These are phyloP conservation scores for Haplosporangium sp. DNA, from an alignment of 371 early-diverging fungal species.

Conservation along the genomic window DNA sequence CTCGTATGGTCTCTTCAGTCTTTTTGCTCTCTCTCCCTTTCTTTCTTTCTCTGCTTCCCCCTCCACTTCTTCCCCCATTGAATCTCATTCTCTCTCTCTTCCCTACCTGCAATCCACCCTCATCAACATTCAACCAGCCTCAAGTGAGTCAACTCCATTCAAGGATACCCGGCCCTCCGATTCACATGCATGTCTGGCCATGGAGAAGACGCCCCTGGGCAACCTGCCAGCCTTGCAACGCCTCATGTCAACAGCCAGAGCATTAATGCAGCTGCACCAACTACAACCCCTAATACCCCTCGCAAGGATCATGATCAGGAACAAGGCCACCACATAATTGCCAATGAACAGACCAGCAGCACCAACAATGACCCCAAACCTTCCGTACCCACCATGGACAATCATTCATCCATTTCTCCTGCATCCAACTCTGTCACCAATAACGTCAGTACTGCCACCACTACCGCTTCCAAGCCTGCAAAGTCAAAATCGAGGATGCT, in stretches of 20 bases:
- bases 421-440: slow-evolving; percentile 8
- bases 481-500: slow-evolving; percentile 8
- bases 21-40: neutral
- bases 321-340: neutral
- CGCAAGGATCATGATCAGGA: slow-evolving; percentile 3
- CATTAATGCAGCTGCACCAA: no score
- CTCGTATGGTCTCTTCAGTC: no score
- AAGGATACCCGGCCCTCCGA: neutral
- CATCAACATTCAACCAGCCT: no score
- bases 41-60: neutral
- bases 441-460: neutral
- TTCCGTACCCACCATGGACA: slow-evolving; percentile 2
- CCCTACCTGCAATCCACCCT: neutral
- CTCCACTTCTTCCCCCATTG: neutral
- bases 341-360: neutral
- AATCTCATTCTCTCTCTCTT: neutral
- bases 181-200: slow-evolving; percentile 55
- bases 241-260: slow-evolving; percentile 4
- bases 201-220: slow-evolving; percentile 52
- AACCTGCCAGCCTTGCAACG: slow-evolving; percentile 27
- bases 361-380: neutral
- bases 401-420: slow-evolving; percentile 14
- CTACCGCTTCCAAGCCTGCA: neutral
- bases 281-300: neutral
- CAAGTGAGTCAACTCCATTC: no score